Evolutionary conservation across 345 rosid species (phyloP).

Genomic region (Linum lewisii): DNA sequence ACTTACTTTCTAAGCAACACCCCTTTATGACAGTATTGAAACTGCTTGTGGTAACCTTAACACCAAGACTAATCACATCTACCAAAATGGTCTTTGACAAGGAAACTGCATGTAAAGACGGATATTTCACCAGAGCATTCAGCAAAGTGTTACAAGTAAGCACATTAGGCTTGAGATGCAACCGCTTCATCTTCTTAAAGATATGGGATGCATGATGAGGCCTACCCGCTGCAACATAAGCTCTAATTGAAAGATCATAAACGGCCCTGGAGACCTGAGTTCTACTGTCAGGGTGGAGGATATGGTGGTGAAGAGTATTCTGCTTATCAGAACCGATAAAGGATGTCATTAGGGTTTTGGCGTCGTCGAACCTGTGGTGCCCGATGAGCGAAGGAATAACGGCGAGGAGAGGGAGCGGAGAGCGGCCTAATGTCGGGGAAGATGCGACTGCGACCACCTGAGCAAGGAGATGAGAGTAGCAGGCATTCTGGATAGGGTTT

Average conservation of each 20-base stretch:
- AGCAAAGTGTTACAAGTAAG: conserved; percentile 66
- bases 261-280: conserved; percentile 33
- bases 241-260: conserved; percentile 46
- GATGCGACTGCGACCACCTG: conserved; percentile 35
- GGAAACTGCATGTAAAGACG: conserved; percentile 42
- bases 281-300: conserved; percentile 27
- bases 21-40: conserved; percentile 66
- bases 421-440: conserved; percentile 25
- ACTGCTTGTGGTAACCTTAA: conserved; percentile 35
- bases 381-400: conserved; percentile 46
- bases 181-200: conserved; percentile 53
- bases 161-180: conserved; percentile 43
- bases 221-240: conserved; percentile 43
- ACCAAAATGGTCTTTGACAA: conserved; percentile 43
- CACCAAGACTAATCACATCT: conserved; percentile 42
- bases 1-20: conserved; percentile 54
- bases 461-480: conserved; percentile 50
- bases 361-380: conserved; percentile 50
- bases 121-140: conserved; percentile 51
- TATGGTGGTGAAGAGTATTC: conserved; percentile 36
- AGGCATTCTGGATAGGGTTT: conserved; percentile 32
- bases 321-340: conserved; percentile 46
- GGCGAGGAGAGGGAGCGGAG: conserved; percentile 50
- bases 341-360: conserved; percentile 49
- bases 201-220: conserved; percentile 65